A percentile compares a stretch with the other conserved stretches of the same genome.
phyloP scores from a whole-genome alignment of 345 rosid species.

The Lepidium africanum region DNA sequence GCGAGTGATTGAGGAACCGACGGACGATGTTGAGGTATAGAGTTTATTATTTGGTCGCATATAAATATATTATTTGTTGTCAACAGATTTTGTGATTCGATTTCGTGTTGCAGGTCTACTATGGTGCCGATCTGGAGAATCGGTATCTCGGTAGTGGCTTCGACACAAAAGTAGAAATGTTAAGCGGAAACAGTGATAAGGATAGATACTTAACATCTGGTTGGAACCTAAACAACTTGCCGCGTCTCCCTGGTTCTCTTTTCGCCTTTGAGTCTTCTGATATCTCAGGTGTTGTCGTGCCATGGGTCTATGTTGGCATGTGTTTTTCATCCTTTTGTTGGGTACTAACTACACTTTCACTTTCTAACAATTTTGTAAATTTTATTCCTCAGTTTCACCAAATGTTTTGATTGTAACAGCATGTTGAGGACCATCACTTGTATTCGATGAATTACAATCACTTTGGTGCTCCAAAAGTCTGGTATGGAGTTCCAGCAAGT shows the following conservation, averaged over 20 bases:
- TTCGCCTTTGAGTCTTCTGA: slow-evolving; percentile 69
- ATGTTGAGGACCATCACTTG: slow-evolving; percentile 91
- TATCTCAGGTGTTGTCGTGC: slow-evolving; percentile 82
- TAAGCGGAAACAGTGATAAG: slow-evolving; percentile 24
- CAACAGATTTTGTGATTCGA: neutral
- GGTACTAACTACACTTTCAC: slow-evolving; percentile 36
- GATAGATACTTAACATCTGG: slow-evolving; percentile 54
- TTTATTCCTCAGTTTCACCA: neutral
- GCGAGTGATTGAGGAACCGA: slow-evolving; percentile 78
- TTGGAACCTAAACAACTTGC: slow-evolving; percentile 82
- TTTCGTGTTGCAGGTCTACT: slow-evolving; percentile 48
- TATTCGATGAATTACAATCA: slow-evolving; percentile 81
- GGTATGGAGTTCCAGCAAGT: slow-evolving; percentile 94
- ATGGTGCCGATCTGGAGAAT: slow-evolving; percentile 87
- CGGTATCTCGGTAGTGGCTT: slow-evolving; percentile 76
- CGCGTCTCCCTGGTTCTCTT: slow-evolving; percentile 74
- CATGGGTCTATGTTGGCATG: slow-evolving; percentile 94
- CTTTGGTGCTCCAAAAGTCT: slow-evolving; percentile 70
- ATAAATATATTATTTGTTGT: neutral
- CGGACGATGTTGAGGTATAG: slow-evolving; percentile 57
- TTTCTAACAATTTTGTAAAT: neutral
- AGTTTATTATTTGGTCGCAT: neutral
- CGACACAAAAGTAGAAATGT: slow-evolving; percentile 38
- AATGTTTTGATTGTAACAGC: slow-evolving; percentile 34
- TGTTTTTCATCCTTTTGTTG: slow-evolving; percentile 95